A percentile compares a stretch with the other conserved stretches of the same genome.
Evolutionary conservation across 2,329 filamentous ascomycete species (phyloP).

Genomic region (Penicillium sp.): DNA sequence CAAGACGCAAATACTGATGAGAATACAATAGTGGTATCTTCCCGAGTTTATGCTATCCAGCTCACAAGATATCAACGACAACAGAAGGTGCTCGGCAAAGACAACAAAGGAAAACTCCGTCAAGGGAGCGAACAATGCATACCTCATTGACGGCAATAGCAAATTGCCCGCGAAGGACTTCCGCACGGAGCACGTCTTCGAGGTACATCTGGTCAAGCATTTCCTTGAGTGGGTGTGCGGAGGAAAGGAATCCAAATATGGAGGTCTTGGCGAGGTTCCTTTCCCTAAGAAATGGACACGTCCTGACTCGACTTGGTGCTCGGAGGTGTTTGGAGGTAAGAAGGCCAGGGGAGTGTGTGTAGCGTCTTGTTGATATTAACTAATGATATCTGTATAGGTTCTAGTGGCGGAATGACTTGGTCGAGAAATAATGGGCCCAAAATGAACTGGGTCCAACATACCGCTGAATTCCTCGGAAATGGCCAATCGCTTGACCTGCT

Average conservation of each 20-base stretch:
- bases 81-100: conserved; percentile 11
- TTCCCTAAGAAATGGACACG: conserved; percentile 1
- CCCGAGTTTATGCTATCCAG: conserved; percentile 14
- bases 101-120: conserved; percentile 10
- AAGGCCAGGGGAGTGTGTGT: background rate
- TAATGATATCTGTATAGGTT: conserved; percentile 3
- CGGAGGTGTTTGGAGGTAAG: conserved; percentile 6
- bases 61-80: conserved; percentile 9
- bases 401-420: conserved; percentile 7
- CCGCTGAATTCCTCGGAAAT: conserved; percentile 3
- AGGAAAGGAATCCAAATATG: conserved; percentile 10
- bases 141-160: conserved; percentile 1
- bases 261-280: conserved; percentile 6
- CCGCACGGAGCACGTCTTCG: conserved; percentile 13
- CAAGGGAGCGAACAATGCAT: conserved; percentile 6
- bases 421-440: conserved; percentile 6
- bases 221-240: conserved; percentile 17
- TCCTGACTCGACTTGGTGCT: conserved; percentile 5
- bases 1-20: conserved; percentile 2
- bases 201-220: conserved; percentile 13
- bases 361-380: background rate
- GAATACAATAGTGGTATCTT: conserved; percentile 13
- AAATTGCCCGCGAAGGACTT: conserved; percentile 6
- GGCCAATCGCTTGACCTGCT: conserved; percentile 3
- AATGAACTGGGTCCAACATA: conserved; percentile 9